phyloP scores from a whole-genome alignment of 495 filamentous ascomycete genomes.

The Cenococcum geophilum region DNA sequence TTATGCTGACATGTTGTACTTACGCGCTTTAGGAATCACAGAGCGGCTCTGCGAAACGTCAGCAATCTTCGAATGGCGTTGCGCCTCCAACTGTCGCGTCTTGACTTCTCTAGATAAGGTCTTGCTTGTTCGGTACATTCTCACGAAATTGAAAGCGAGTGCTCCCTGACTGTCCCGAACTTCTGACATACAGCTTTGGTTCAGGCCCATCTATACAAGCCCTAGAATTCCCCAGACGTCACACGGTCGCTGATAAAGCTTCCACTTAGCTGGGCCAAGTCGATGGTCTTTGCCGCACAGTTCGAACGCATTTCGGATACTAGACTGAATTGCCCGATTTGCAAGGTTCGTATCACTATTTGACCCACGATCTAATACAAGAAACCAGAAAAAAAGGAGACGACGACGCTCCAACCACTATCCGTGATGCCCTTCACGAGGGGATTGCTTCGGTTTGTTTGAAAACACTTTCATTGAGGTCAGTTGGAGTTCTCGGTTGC shows the following conservation, averaged over 20 bases:
- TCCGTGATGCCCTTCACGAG: background rate
- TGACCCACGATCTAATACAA: background rate
- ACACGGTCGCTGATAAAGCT: background rate
- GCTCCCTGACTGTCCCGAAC: background rate
- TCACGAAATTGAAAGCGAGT: background rate
- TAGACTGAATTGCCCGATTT: background rate
- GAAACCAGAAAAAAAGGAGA: slow-evolving; percentile 6
- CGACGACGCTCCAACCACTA: background rate
- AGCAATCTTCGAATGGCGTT: slow-evolving; percentile 22
- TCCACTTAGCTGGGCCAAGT: background rate
- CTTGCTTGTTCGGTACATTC: slow-evolving; percentile 1
- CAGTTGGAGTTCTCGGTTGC: background rate
- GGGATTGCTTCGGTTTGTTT: background rate
- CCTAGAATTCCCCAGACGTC: background rate
- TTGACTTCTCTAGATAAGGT: slow-evolving; percentile 1
- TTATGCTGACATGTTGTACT: slow-evolving; percentile 9
- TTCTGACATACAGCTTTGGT: slow-evolving; percentile 1
- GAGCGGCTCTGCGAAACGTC: slow-evolving; percentile 24
- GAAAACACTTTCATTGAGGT: background rate
- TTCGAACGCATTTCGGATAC: background rate
- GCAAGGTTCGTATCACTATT: slow-evolving; percentile 1
- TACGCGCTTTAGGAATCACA: slow-evolving; percentile 4
- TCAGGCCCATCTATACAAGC: background rate
- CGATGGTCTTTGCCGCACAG: background rate
- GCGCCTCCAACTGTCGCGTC: background rate